Conservation (phyloP, 2,329 filamentous ascomycete genomes). For the Chaetoscypha palmicola region DNA sequence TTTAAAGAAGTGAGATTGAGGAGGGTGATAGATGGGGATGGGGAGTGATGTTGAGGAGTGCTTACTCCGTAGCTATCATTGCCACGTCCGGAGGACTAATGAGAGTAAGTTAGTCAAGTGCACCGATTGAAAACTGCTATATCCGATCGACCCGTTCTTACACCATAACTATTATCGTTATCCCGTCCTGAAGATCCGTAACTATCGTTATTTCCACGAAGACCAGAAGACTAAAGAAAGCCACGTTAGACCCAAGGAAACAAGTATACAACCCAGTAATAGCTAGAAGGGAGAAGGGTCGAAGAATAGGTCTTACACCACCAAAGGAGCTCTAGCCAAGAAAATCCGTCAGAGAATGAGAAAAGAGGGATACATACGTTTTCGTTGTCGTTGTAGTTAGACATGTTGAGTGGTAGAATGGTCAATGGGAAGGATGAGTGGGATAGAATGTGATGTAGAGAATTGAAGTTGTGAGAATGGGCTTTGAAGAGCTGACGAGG, state of each 20-base stretch:
- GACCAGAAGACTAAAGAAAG: not conserved
- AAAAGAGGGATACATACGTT: constrained; percentile 18
- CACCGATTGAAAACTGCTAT: no score
- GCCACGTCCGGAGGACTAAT: constrained; percentile 15
- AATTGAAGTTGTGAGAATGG: not conserved
- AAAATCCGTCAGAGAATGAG: no score
- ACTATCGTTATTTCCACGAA: not conserved
- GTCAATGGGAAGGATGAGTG: constrained; percentile 2
- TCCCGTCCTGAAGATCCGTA: constrained; percentile 5
- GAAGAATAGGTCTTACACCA: constrained; percentile 15
- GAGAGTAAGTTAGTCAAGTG: constrained; percentile 6
- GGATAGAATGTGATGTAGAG: not conserved
- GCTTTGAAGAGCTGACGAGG: no score
- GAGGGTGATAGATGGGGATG: no score
- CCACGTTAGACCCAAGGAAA: not conserved
- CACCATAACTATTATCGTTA: constrained; percentile 10
- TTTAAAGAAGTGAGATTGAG: not conserved
- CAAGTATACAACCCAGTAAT: constrained; percentile 4
- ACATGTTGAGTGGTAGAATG: constrained; percentile 23
- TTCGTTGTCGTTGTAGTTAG: constrained; percentile 29
- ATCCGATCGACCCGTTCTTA: constrained; percentile 6
- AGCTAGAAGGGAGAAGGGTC: not conserved
- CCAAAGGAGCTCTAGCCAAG: no score
- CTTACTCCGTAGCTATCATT: constrained; percentile 18
- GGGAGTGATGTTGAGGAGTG: not conserved